Evolutionary conservation across 2,329 filamentous ascomycete species (phyloP), one percentile per base, ranked within the genome.

Genomic region (Talaromyces sp.): DNA sequence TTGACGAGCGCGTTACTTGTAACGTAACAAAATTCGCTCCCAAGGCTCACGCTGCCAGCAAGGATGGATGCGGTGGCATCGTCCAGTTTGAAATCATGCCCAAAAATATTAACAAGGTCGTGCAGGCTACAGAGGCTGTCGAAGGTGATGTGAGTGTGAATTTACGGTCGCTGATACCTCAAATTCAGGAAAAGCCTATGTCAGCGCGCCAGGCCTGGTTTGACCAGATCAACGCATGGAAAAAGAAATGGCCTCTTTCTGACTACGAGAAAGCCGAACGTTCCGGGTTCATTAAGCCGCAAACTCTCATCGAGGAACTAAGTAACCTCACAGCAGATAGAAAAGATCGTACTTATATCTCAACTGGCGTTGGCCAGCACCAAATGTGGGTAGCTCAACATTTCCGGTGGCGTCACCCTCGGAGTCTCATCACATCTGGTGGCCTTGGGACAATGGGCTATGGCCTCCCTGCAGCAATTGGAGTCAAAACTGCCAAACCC

Each of bases 51-150:
- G 85, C 86, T 14, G 95, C 95, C 0, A 93, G 91, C 4, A 82
- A 84, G 10, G 90, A 96, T 78, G 87, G 87, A 58, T 89, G 92
- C 64, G 95, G 95, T 69, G 95, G 95, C 71, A 98, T 99, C 70
- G 85, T 98, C 14, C 93, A 99, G 77, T 98, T 98, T 71, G 93
- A 98, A 74, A 93, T 99, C 70, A 89, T 98, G 89, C 93, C 95
- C 69, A 98, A 99, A 87, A 98, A 99, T 82, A 98, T 98, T 80
- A 98, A 98, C 86, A 99, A 98, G 84, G 93, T 98, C 49, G 89
- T 99, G 13, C 91, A 98, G 79, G 93, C 93, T 8, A 97, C 90
- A 50, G 92, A 97, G 79, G 93, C 95, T 52, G 88, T 98, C 19
- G 93, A 96, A 78, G 95, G 95, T 62, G 93, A 98, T 32, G 10